A percentile compares a stretch with the other conserved stretches of the same genome.
These are phyloP conservation scores for Bondarzewia mesenterica DNA, from an alignment of 1,284 basidiomycete species.

Conservation along the genomic window DNA sequence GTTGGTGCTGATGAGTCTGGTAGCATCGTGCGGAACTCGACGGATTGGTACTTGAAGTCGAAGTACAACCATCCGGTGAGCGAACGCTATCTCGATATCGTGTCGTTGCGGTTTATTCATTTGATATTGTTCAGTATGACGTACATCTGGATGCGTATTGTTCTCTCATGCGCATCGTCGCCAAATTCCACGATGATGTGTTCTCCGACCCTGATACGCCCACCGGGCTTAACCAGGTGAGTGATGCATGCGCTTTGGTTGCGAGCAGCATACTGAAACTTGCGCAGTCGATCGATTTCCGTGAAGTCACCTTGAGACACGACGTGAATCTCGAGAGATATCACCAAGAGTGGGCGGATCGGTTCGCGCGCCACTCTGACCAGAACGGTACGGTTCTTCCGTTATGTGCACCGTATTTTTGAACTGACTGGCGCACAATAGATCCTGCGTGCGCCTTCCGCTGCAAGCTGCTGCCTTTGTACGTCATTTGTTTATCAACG, in stretches of 20 bases:
- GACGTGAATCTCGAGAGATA: constrained; percentile 51
- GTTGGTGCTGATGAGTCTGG: not conserved
- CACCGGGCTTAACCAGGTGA: constrained; percentile 63
- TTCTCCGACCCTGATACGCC: constrained; percentile 66
- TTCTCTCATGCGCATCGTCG: constrained; percentile 58
- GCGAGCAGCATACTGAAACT: not conserved
- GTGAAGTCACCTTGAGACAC: constrained; percentile 49
- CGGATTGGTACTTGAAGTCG: constrained; percentile 71
- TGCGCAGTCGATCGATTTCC: constrained; percentile 55
- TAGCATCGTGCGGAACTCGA: constrained; percentile 65
- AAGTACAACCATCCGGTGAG: constrained; percentile 50
- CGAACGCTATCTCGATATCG: not conserved
- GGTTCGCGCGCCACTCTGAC: constrained; percentile 50
- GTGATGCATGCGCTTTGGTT: not conserved
- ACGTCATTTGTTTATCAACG: constrained; percentile 20
- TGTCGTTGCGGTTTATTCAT: not conserved
- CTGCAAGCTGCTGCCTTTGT: constrained; percentile 70
- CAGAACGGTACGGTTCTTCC: constrained; percentile 31
- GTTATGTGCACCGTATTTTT: not conserved
- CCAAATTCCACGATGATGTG: constrained; percentile 67
- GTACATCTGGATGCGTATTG: constrained; percentile 70
- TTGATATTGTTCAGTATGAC: constrained; percentile 43
- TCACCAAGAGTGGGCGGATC: constrained; percentile 54
- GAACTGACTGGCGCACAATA: constrained; percentile 16
- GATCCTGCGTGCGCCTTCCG: constrained; percentile 58